phyloP scores from a whole-genome alignment of 164 flowering plant genomes.

The Piper betle region DNA sequence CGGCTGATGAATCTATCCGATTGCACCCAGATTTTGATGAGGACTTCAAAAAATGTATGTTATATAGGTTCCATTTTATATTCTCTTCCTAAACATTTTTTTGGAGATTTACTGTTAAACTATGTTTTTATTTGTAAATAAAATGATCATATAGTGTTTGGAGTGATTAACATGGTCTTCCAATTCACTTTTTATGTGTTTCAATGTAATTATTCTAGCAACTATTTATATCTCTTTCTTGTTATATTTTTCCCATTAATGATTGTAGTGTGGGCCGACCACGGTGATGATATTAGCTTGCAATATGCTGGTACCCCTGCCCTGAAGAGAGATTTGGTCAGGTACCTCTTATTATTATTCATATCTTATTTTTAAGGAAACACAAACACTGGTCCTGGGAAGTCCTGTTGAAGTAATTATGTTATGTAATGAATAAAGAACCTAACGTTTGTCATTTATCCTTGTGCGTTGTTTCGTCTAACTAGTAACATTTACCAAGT shows the following conservation, averaged over 20 bases:
- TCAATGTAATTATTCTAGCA: neutral
- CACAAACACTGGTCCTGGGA: too few species aligned
- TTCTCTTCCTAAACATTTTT: neutral
- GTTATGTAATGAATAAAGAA: too few species aligned
- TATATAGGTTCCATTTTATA: neutral
- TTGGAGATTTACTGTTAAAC: neutral
- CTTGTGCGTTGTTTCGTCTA: too few species aligned
- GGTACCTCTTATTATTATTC: conserved; percentile 24
- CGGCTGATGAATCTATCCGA: conserved; percentile 60
- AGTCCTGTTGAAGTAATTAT: too few species aligned
- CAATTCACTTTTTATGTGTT: neutral
- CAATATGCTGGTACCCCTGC: conserved; percentile 99
- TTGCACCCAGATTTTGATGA: conserved; percentile 67
- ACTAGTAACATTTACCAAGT: too few species aligned
- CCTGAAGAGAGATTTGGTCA: conserved; percentile 93
- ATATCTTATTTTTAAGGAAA: too few species aligned
- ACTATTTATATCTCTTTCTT: neutral
- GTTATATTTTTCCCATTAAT: neutral
- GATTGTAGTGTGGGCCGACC: conserved; percentile 88
- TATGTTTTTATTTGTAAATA: neutral
- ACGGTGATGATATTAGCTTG: conserved; percentile 93
- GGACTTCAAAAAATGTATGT: conserved; percentile 70
- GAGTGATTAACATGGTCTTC: neutral
- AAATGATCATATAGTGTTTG: neutral
- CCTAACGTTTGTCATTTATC: too few species aligned